Evolutionary conservation across 2,329 filamentous ascomycete genomes (phyloP).

Genomic region (Akanthomyces muscarius): DNA sequence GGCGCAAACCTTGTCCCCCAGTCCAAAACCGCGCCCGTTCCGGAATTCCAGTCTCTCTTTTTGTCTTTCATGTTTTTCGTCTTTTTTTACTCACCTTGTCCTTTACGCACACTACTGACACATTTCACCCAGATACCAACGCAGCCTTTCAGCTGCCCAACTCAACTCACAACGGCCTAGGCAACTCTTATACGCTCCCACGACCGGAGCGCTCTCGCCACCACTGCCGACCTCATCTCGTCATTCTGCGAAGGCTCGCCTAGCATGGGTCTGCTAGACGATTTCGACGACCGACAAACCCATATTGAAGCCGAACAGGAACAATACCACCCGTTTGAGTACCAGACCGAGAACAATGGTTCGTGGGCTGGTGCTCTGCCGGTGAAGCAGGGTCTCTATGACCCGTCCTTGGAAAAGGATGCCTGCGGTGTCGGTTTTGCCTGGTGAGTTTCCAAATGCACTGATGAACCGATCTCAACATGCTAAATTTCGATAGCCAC

Average conservation of each 20-base stretch:
- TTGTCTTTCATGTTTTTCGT: not conserved
- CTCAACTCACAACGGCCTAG: conserved; percentile 1
- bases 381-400: conserved; percentile 97
- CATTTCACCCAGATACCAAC: not conserved
- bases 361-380: conserved; percentile 94
- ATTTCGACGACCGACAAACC: conserved; percentile 65
- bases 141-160: conserved; percentile 9
- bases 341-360: conserved; percentile 76
- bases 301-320: conserved; percentile 57
- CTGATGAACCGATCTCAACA: not conserved
- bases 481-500: conserved; percentile 54
- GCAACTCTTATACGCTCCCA: not conserved
- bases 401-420: conserved; percentile 96
- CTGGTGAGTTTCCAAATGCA: conserved; percentile 59
- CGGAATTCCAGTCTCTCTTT: not conserved
- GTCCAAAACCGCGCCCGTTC: not conserved
- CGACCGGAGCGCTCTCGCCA: not conserved
- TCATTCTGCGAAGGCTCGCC: conserved; percentile 44
- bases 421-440: conserved; percentile 98
- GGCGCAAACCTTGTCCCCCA: not conserved
- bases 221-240: not conserved
- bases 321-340: conserved; percentile 71
- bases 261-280: conserved; percentile 64
- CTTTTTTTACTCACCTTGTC: not conserved
- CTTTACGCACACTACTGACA: not conserved